Evolutionary conservation across 345 rosid genomes (phyloP).

Genomic region (Citrus inodora): DNA sequence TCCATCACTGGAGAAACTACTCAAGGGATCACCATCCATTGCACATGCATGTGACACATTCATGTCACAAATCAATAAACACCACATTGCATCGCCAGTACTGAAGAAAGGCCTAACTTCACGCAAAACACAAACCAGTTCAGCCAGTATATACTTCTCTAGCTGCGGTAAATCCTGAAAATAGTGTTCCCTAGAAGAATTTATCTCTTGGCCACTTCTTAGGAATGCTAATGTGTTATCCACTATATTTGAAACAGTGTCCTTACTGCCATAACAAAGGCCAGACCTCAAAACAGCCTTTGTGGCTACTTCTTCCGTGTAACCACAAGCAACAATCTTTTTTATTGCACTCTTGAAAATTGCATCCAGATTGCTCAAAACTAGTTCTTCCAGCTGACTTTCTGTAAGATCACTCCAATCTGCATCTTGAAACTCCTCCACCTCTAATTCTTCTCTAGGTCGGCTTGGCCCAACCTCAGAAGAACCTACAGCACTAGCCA

Average conservation of each 20-base stretch:
- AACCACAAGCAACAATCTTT: constrained; percentile 52
- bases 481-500: constrained; percentile 32
- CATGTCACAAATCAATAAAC: constrained; percentile 89
- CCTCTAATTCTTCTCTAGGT: constrained; percentile 42
- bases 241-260: constrained; percentile 60
- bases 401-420: constrained; percentile 88
- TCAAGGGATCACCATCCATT: constrained; percentile 63
- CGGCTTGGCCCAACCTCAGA: constrained; percentile 46
- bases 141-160: constrained; percentile 81
- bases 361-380: constrained; percentile 56
- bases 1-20: constrained; percentile 39
- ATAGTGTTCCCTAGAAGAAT: constrained; percentile 43
- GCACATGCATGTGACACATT: constrained; percentile 94
- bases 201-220: constrained; percentile 51
- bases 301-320: constrained; percentile 53
- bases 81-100: constrained; percentile 98
- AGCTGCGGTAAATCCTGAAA: constrained; percentile 66
- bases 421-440: constrained; percentile 51
- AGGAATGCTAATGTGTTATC: constrained; percentile 67
- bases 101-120: constrained; percentile 86
- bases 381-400: constrained; percentile 69
- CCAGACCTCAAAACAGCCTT: constrained; percentile 67
- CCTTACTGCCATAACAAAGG: constrained; percentile 64
- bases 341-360: constrained; percentile 65
- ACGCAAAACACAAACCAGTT: constrained; percentile 74